These are phyloP conservation scores for Fusarium sacchari DNA, from an alignment of 2,329 filamentous ascomycete genomes.

Conservation along the genomic window DNA sequence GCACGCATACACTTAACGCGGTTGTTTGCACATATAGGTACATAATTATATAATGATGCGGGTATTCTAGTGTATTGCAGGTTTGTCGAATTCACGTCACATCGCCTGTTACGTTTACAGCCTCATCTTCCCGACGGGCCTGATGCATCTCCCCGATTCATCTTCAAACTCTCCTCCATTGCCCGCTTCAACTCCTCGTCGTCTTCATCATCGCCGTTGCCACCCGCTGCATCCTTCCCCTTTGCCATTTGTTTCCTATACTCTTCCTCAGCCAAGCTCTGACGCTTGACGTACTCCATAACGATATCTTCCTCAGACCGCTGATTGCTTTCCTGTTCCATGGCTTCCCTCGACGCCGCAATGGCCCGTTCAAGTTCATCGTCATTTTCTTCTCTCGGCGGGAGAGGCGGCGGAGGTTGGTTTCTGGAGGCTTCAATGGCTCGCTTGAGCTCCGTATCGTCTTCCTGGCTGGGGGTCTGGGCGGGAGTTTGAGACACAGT, in stretches of 20 bases:
- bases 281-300: constrained; percentile 78
- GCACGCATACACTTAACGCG: neutral
- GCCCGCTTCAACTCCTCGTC: constrained; percentile 67
- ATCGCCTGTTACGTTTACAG: neutral
- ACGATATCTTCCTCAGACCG: constrained; percentile 76
- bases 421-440: constrained; percentile 55
- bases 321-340: constrained; percentile 53
- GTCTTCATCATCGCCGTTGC: constrained; percentile 55
- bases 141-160: constrained; percentile 46
- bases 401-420: constrained; percentile 31
- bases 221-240: constrained; percentile 48
- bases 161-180: constrained; percentile 64
- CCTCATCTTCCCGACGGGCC: constrained; percentile 39
- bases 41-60: neutral
- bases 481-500: neutral
- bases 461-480: constrained; percentile 22
- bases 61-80: constrained; percentile 28
- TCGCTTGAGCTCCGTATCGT: constrained; percentile 52
- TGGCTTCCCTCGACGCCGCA: constrained; percentile 51
- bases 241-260: constrained; percentile 50
- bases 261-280: constrained; percentile 76
- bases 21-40: neutral
- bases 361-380: constrained; percentile 53
- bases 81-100: neutral
- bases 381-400: constrained; percentile 38